Base-by-base conservation (phyloP, 139 green algal species). In the Chlamydomonas urium region DNA sequence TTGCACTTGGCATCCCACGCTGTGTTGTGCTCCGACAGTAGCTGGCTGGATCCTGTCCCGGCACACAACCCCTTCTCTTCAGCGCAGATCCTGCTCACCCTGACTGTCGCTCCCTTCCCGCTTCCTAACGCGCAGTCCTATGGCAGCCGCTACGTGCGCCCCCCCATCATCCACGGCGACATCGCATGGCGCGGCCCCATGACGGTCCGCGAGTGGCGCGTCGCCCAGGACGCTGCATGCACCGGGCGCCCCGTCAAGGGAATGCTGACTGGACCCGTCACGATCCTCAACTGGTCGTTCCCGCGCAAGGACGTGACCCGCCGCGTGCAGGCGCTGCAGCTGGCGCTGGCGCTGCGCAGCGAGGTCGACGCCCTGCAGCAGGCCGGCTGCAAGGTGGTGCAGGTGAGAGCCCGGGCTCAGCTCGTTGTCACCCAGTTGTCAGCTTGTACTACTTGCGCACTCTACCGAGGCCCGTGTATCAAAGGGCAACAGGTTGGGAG, bases 221-320 rank as follows among this genome's bases (percentile, higher is more conserved):
- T n/a, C n/a, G n/a, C n/a, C n/a, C n/a, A n/a, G n/a, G n/a, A n/a
- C n/a, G n/a, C n/a, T n/a, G n/a, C 65, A 58, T 76, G 94, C 36
- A 94, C 90, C 33, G 17, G 38, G 56, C 82, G 83, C 60, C 92
- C 92, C 1, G 85, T 97, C 5, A 97, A 97, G 83, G 92, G 92
- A 73, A 97, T 97, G 92, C 84, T 97, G 26, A 97, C 92, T 1
- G 90, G 91, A 23, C 92, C 92, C 5, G 88, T 97, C 10, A 97
- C 92, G 56, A 93, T 97, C 32, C 85, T 97, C 47, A 95, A 97
- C 81, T 97, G 92, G 92, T 91, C 83, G 38, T 97, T 97, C 81
- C 88, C 90, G 2, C 87, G 90, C 63, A 88, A 90, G 66, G 92
- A 97, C 81, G 79, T 96, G 63, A 79, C 71, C 35, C 79, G 92